These are phyloP conservation scores for Lodderomyces margitis DNA, from an alignment of 1,139 yeast species.

Conservation along the genomic window DNA sequence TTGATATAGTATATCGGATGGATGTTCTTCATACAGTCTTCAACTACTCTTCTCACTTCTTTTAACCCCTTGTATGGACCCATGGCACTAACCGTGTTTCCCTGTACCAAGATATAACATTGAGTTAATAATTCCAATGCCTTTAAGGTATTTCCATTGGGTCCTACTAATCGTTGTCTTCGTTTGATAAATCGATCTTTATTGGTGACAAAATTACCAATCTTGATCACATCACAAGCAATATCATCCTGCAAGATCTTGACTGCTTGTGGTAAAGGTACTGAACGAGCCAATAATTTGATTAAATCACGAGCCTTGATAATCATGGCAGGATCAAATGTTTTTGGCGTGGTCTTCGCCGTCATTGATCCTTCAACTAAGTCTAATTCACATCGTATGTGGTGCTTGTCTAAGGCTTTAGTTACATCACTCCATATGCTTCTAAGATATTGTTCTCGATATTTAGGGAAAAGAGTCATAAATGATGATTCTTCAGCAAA, in stretches of 20 bases:
- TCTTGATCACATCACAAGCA: constrained; percentile 95
- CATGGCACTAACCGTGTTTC: constrained; percentile 96
- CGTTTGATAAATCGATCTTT: constrained; percentile 94
- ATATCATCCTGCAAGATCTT: constrained; percentile 87
- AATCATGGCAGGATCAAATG: constrained; percentile 92
- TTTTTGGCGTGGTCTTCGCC: constrained; percentile 91
- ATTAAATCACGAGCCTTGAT: constrained; percentile 93
- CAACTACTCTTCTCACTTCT: constrained; percentile 89
- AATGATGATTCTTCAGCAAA: constrained; percentile 94
- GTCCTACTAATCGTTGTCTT: constrained; percentile 95
- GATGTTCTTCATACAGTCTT: constrained; percentile 93
- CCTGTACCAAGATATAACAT: constrained; percentile 94
- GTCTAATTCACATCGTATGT: constrained; percentile 79
- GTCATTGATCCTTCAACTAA: constrained; percentile 97
- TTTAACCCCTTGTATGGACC: constrained; percentile 94
- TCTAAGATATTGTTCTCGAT: constrained; percentile 86
- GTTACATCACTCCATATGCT: constrained; percentile 95
- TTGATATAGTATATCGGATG: constrained; percentile 97
- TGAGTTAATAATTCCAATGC: constrained; percentile 91
- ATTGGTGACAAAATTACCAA: constrained; percentile 83
- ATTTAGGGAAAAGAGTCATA: constrained; percentile 93
- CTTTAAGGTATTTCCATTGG: constrained; percentile 93
- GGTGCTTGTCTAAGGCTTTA: constrained; percentile 66
- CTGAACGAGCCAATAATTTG: constrained; percentile 91
- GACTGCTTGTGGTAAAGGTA: constrained; percentile 95